Conservation (phyloP, 2,329 filamentous ascomycete genomes). For the Ophiostoma montium region DNA sequence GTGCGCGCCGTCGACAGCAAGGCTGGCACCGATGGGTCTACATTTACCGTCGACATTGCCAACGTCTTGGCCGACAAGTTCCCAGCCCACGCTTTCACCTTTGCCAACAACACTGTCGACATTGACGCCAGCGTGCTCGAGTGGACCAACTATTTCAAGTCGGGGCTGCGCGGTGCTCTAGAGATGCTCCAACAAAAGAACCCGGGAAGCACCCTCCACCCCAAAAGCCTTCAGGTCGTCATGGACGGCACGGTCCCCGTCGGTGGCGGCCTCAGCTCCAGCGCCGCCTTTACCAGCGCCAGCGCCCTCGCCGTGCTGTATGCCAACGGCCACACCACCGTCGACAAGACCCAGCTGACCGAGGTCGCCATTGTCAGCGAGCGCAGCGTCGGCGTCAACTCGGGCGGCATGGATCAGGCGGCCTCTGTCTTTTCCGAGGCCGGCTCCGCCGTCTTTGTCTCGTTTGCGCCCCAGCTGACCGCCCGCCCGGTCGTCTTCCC, state of each 20-base stretch:
- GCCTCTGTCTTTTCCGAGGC: constrained; percentile 86
- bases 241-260: constrained; percentile 87
- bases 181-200: constrained; percentile 40
- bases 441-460: constrained; percentile 78
- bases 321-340: constrained; percentile 61
- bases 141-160: constrained; percentile 99
- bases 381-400: constrained; percentile 88
- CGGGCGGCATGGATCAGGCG: constrained; percentile 94
- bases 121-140: constrained; percentile 79
- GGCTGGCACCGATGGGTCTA: constrained; percentile 23
- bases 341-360: constrained; percentile 84
- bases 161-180: constrained; percentile 70
- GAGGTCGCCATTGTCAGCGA: constrained; percentile 93
- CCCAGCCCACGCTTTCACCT: constrained; percentile 56
- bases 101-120: constrained; percentile 46
- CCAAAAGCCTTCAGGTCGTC: constrained; percentile 71
- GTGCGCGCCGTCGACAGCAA: constrained; percentile 32
- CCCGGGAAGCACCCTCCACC: constrained; percentile 37
- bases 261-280: constrained; percentile 84
- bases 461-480: constrained; percentile 66
- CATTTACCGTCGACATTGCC: constrained; percentile 59
- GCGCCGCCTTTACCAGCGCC: constrained; percentile 83
- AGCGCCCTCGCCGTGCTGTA: constrained; percentile 78
- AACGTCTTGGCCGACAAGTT: constrained; percentile 71
- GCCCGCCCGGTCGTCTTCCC: constrained; percentile 73